Percentiles rank a stretch among this genome's conserved stretches.
Conservation (phyloP, 1,284 basidiomycete species). For the Anthracocystis panici-leucophaei region DNA sequence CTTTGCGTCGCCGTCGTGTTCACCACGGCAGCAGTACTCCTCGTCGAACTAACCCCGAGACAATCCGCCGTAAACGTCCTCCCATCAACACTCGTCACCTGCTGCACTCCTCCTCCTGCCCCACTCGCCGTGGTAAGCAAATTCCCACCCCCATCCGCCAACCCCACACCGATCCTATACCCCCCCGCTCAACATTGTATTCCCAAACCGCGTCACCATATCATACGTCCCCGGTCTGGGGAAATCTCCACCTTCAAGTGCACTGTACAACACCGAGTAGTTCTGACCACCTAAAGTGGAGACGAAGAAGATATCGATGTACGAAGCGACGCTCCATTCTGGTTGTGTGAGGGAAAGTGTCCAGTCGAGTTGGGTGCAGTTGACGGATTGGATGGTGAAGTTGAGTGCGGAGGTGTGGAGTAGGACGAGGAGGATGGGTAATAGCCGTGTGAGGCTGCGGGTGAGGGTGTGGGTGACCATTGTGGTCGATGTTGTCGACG, state of each 20-base stretch:
- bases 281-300: constrained; percentile 11
- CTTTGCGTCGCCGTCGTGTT: not conserved
- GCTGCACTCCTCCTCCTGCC: not conserved
- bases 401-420: constrained; percentile 12
- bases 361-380: constrained; percentile 28
- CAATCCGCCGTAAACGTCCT: constrained; percentile 9
- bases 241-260: constrained; percentile 9
- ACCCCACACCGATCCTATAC: constrained; percentile 26
- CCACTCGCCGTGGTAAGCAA: constrained; percentile 11
- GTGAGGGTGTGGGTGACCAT: not conserved
- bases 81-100: constrained; percentile 17
- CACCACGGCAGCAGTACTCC: not conserved
- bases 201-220: constrained; percentile 15
- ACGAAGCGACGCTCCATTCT: constrained; percentile 32
- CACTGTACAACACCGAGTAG: constrained; percentile 32
- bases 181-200: constrained; percentile 7
- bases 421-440: constrained; percentile 5
- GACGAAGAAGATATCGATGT: constrained; percentile 29
- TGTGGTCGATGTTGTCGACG: not conserved
- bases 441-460: not conserved
- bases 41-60: not conserved
- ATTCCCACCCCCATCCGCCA: constrained; percentile 19
- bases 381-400: constrained; percentile 19
- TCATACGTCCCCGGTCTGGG: constrained; percentile 13
- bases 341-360: constrained; percentile 11